Percentiles rank a stretch among this genome's conserved stretches.
Conservation (phyloP, 2,329 filamentous ascomycete genomes). For the Dothistroma pini region DNA sequence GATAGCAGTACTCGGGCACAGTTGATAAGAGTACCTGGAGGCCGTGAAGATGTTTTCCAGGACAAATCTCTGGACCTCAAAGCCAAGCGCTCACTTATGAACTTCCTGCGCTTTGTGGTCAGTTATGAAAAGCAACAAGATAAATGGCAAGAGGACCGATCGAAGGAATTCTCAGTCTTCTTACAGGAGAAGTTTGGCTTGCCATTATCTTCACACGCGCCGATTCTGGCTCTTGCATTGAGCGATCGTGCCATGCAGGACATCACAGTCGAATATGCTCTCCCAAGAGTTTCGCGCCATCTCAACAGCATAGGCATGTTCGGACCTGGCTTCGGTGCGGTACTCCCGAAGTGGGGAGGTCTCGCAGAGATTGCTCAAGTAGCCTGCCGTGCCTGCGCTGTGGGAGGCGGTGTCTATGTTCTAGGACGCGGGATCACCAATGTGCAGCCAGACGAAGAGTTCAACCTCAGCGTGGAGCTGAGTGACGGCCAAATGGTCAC, state of each 20-base stretch:
- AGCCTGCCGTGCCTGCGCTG: constrained; percentile 82
- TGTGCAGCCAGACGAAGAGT: constrained; percentile 19
- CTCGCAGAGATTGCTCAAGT: constrained; percentile 87
- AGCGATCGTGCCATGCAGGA: constrained; percentile 56
- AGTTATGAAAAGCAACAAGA: constrained; percentile 62
- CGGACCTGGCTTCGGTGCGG: constrained; percentile 81
- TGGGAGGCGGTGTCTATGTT: constrained; percentile 88
- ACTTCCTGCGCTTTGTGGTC: constrained; percentile 83
- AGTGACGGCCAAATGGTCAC: constrained; percentile 31
- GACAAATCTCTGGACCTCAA: constrained; percentile 71
- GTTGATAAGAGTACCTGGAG: constrained; percentile 68
- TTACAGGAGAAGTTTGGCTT: constrained; percentile 52
- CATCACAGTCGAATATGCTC: constrained; percentile 63
- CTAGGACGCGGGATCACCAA: constrained; percentile 64
- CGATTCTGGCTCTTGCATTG: constrained; percentile 68
- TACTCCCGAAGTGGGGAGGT: constrained; percentile 91
- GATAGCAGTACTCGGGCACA: constrained; percentile 6
- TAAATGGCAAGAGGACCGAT: constrained; percentile 57
- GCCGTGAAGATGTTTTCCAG: constrained; percentile 86
- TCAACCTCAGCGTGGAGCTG: constrained; percentile 24
- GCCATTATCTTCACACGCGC: constrained; percentile 63
- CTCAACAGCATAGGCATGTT: constrained; percentile 83
- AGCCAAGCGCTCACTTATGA: constrained; percentile 84
- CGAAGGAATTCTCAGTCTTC: constrained; percentile 56
- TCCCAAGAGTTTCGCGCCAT: constrained; percentile 73